Base-by-base conservation (phyloP, 345 rosid genomes). In the Eucalyptus microcorys region DNA sequence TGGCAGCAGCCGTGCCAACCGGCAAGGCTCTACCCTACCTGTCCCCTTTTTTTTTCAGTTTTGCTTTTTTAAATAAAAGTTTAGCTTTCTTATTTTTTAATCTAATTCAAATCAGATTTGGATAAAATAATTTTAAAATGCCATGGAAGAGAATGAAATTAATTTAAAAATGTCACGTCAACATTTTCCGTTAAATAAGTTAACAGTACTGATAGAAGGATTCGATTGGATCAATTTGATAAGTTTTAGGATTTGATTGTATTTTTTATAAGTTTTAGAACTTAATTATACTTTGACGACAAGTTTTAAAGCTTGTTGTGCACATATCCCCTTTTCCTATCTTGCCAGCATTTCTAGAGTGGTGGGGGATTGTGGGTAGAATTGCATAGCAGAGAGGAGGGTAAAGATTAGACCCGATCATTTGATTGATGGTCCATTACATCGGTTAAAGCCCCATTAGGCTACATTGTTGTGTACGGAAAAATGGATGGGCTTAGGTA, bases 1-100 rank as follows among this genome's bases (percentile, higher is more conserved):
- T 0, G 5, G 57, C 0, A 0, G 10, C 1, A 0, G 22, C 8
- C 3, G 3, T 52, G 57, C 26, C 26, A 10, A 8, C 1, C 0
- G 1, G 10, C 26, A 52, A 52, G 57, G 57, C 57, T 21, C 57
- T 21, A 52, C 55, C 24, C 9, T 7, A 52, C 55, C 0, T 7
- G 0, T 0, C 9, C 55, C 55, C 6, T 49, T 14, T 47, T 45
- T 47, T 6, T 6, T 52, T 1, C 1, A 21, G 10, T 52, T 52
- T 52, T 52, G 2, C 4, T 52, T 52, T 3, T 52, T 52, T 0
- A 52, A 19, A 52, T 52, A 52, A 52, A 52, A 52, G 21, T 52
- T 52, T 21, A 52, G 26, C 5, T 52, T 52, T 52, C 5, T 52
- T 21, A 52, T 21, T 52, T 0, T 52, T 52, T 21, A 52, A 52